Percentiles rank a stretch among this genome's conserved stretches.
Evolutionary conservation across 257 asterid genomes (phyloP).

Genomic region (Dorcoceras hygrometricum): DNA sequence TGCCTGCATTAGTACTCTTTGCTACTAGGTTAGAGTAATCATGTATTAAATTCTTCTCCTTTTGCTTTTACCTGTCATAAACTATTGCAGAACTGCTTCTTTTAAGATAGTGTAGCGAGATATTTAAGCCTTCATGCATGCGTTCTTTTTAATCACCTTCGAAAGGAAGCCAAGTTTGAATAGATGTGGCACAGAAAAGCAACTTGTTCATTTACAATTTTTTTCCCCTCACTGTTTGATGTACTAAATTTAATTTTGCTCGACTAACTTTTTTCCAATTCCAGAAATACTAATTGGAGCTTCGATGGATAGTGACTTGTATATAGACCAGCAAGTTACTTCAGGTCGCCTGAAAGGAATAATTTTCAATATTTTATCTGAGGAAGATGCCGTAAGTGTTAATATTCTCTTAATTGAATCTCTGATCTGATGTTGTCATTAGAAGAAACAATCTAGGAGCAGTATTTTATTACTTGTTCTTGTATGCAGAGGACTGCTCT

Average conservation of each 20-base stretch:
- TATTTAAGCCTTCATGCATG: not conserved
- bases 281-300: slow-evolving; percentile 30
- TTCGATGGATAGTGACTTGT: slow-evolving; percentile 52
- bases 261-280: slow-evolving; percentile 20
- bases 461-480: slow-evolving; percentile 9
- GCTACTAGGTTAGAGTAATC: not conserved
- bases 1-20: not conserved
- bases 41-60: not conserved
- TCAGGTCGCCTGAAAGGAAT: slow-evolving; percentile 54
- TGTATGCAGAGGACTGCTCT: not conserved
- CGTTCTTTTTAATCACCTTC: slow-evolving; percentile 16
- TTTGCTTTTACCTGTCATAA: no score
- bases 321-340: slow-evolving; percentile 42
- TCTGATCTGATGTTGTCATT: slow-evolving; percentile 18
- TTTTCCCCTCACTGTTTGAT: not conserved
- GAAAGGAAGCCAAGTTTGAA: not conserved
- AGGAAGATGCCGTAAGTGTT: slow-evolving; percentile 78
- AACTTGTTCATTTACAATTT: slow-evolving; percentile 8
- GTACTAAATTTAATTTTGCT: slow-evolving; percentile 11
- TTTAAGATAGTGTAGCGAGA: no score
- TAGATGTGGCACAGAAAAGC: not conserved
- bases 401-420: slow-evolving; percentile 5
- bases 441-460: not conserved
- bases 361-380: slow-evolving; percentile 55
- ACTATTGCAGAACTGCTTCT: no score